Evolutionary conservation across 768 basidiomycete species (phyloP).

Genomic region (Panaeolus cyanescens): DNA sequence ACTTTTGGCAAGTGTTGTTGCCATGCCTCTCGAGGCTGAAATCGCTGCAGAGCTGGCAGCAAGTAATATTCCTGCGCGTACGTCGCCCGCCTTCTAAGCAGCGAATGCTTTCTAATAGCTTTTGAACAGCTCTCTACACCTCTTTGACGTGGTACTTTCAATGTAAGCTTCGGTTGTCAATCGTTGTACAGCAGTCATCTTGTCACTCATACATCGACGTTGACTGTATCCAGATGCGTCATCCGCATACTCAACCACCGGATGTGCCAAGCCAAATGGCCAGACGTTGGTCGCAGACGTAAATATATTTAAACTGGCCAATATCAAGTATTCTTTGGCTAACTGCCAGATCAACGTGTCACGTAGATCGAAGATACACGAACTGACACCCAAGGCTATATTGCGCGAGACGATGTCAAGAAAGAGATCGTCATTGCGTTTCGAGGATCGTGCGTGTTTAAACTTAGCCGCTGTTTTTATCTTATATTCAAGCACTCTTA

Average conservation of each 20-base stretch:
- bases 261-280: constrained; percentile 55
- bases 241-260: constrained; percentile 39
- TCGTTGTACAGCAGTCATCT: too few relatives aligned
- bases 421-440: constrained; percentile 40
- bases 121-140: too few relatives aligned
- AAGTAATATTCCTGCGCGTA: neutral
- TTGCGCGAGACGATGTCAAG: constrained; percentile 35
- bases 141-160: too few relatives aligned
- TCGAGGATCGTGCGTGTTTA: constrained; percentile 24
- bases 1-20: too few relatives aligned
- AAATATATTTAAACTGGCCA: neutral
- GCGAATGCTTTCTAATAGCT: too few relatives aligned
- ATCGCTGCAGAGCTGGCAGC: neutral
- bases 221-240: too few relatives aligned
- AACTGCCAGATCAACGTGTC: too few relatives aligned
- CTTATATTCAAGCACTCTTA: neutral
- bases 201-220: too few relatives aligned
- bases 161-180: too few relatives aligned
- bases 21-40: neutral
- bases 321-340: too few relatives aligned
- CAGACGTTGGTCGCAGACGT: constrained; percentile 41
- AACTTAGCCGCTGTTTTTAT: neutral
- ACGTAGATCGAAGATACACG: neutral
- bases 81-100: neutral
- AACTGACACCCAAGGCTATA: constrained; percentile 32